Percentiles rank a stretch among this genome's conserved stretches.
phyloP scores from a whole-genome alignment of 2,329 filamentous ascomycete species.

The Leptographium lundbergii region DNA sequence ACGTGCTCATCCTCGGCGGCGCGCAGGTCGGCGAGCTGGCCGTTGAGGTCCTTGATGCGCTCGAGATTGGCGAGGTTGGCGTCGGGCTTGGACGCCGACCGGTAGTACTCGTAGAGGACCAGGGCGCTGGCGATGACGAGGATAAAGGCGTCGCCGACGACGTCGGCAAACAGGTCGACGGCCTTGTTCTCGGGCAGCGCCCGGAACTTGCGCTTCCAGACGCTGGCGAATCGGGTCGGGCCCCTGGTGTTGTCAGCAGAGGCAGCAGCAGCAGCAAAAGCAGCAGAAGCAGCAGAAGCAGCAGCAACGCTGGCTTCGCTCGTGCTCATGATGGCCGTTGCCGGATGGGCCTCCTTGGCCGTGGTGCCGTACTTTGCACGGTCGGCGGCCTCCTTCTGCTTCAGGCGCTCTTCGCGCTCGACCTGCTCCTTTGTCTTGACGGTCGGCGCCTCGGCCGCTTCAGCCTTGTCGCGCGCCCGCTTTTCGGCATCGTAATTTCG shows the following conservation, averaged over 20 bases:
- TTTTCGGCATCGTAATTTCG: constrained; percentile 45
- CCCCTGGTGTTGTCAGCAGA: constrained; percentile 2
- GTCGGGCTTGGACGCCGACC: constrained; percentile 47
- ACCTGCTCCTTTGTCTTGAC: constrained; percentile 52
- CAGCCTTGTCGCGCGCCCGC: constrained; percentile 47
- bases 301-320: neutral
- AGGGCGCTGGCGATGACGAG: constrained; percentile 43
- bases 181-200: constrained; percentile 52
- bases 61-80: constrained; percentile 28
- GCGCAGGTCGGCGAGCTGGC: constrained; percentile 35
- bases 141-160: constrained; percentile 51
- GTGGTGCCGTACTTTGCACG: constrained; percentile 28
- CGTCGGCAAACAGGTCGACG: constrained; percentile 54
- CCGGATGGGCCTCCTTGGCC: constrained; percentile 26
- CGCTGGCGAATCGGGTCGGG: constrained; percentile 21
- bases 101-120: constrained; percentile 50
- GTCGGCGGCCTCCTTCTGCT: constrained; percentile 36
- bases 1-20: constrained; percentile 37
- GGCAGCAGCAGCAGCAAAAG: neutral
- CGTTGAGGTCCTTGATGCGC: constrained; percentile 36
- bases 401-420: constrained; percentile 35
- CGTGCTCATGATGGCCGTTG: constrained; percentile 7
- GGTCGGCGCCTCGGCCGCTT: constrained; percentile 49
- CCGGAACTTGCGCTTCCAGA: constrained; percentile 51
- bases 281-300: neutral